Conservation (phyloP, 2,329 filamentous ascomycete genomes). For the Paramyrothecium roridum region DNA sequence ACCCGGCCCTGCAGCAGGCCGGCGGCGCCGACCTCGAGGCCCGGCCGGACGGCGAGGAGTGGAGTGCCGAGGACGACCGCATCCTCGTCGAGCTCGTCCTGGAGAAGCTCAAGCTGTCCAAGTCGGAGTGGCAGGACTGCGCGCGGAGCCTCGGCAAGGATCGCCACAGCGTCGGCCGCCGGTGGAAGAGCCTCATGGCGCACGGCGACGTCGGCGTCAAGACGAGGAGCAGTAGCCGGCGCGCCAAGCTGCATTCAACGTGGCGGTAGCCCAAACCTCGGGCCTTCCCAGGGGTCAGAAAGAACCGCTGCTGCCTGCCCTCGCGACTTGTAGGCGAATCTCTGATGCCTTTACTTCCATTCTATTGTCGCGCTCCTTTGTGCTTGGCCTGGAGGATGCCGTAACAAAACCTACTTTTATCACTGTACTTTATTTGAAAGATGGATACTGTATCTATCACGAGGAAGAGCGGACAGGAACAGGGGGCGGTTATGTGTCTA, state of each 20-base stretch:
- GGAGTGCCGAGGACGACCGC: conserved; percentile 63
- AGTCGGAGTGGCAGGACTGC: conserved; percentile 66
- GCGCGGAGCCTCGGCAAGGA: conserved; percentile 61
- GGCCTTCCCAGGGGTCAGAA: not conserved
- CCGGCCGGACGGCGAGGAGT: conserved; percentile 45
- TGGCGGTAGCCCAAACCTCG: conserved; percentile 39
- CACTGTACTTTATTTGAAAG: no score
- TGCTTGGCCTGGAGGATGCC: conserved; percentile 3
- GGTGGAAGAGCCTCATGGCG: conserved; percentile 62
- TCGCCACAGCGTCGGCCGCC: conserved; percentile 49
- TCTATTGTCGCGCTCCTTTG: conserved; percentile 5
- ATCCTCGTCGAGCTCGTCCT: conserved; percentile 65
- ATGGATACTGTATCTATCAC: no score
- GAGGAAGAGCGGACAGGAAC: not conserved
- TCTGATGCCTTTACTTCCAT: conserved; percentile 7
- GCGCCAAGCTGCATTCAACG: conserved; percentile 49
- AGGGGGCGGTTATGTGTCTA: no score
- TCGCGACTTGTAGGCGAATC: no score
- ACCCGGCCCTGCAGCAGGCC: conserved; percentile 17
- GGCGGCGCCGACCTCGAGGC: conserved; percentile 36
- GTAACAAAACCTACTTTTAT: not conserved
- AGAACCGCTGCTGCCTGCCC: no score
- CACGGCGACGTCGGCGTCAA: conserved; percentile 60
- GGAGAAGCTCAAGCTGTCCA: conserved; percentile 62
- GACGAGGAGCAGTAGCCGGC: conserved; percentile 34